These are phyloP conservation scores for Kodamaea nitidulidarum DNA, from an alignment of 805 yeast genomes.

Conservation along the genomic window DNA sequence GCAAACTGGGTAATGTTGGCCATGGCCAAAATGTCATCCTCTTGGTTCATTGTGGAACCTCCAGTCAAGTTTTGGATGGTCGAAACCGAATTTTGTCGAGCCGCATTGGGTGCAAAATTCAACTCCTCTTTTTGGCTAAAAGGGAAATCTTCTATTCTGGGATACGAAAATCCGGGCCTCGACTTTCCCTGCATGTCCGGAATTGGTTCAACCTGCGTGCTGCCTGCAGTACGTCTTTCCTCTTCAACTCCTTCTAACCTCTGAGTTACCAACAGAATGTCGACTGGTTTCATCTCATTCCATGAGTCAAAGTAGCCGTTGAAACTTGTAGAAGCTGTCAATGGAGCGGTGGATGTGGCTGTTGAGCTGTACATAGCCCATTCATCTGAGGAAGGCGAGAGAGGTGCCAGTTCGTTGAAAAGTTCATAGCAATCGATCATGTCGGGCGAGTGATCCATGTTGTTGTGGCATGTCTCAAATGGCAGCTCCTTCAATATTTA, in stretches of 20 bases:
- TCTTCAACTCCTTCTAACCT: slow-evolving; percentile 1
- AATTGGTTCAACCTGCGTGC: not conserved
- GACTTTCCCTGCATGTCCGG: not conserved
- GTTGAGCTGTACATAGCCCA: slow-evolving; percentile 5
- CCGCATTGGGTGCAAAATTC: not conserved
- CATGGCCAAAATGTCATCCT: no score
- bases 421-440: slow-evolving; percentile 2
- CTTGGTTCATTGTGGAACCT: no score
- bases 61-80: not conserved
- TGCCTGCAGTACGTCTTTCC: not conserved
- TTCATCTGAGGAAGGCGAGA: slow-evolving; percentile 5
- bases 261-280: slow-evolving; percentile 6
- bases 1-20: not conserved
- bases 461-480: not conserved
- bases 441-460: not conserved
- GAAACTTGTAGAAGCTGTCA: slow-evolving; percentile 6
- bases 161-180: not conserved
- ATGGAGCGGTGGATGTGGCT: slow-evolving; percentile 4
- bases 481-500: not conserved
- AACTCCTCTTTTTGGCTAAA: not conserved
- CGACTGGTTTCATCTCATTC: slow-evolving; percentile 6
- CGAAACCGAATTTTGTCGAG: not conserved
- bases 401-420: slow-evolving; percentile 8
- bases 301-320: slow-evolving; percentile 7
- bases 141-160: not conserved